Evolutionary conservation across 768 basidiomycete species (phyloP).

Genomic region (Pisolithus tinctorius): DNA sequence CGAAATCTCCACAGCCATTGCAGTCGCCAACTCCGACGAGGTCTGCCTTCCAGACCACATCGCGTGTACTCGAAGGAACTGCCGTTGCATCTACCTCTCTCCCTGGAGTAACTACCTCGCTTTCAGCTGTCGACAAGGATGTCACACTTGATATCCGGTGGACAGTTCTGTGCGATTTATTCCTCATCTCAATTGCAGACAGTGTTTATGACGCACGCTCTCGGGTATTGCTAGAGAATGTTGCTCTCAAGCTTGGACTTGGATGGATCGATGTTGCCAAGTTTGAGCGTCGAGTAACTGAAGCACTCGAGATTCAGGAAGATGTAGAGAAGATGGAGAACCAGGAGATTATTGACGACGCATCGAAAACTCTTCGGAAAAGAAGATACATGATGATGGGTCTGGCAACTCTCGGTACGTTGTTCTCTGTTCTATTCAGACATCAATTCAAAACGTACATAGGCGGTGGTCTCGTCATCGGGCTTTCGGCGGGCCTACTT

Average conservation of each 20-base stretch:
- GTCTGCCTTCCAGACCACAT: constrained; percentile 47
- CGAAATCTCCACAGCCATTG: constrained; percentile 7
- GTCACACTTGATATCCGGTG: constrained; percentile 97
- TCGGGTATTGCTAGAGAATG: constrained; percentile 79
- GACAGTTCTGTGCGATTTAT: constrained; percentile 96
- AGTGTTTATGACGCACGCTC: constrained; percentile 97
- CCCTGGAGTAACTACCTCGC: constrained; percentile 78
- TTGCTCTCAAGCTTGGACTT: constrained; percentile 81
- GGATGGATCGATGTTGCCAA: constrained; percentile 92
- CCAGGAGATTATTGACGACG: constrained; percentile 55
- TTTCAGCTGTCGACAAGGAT: constrained; percentile 80
- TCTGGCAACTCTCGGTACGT: constrained; percentile 68
- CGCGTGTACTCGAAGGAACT: constrained; percentile 56
- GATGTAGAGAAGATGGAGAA: constrained; percentile 72
- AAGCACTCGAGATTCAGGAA: constrained; percentile 96
- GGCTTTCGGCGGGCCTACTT: constrained; percentile 87
- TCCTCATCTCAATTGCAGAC: constrained; percentile 92
- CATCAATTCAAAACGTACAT: constrained; percentile 7
- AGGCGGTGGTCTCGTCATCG: constrained; percentile 96
- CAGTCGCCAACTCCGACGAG: constrained; percentile 20
- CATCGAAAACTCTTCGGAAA: constrained; percentile 63
- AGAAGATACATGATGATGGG: constrained; percentile 90
- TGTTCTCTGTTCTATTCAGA: neutral
- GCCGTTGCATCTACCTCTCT: constrained; percentile 48
- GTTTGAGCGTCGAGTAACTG: constrained; percentile 92